Evolutionary conservation across 148 eudicot species (phyloP), one percentile per base, ranked within the genome.

Genomic region (Cornus controversa): DNA sequence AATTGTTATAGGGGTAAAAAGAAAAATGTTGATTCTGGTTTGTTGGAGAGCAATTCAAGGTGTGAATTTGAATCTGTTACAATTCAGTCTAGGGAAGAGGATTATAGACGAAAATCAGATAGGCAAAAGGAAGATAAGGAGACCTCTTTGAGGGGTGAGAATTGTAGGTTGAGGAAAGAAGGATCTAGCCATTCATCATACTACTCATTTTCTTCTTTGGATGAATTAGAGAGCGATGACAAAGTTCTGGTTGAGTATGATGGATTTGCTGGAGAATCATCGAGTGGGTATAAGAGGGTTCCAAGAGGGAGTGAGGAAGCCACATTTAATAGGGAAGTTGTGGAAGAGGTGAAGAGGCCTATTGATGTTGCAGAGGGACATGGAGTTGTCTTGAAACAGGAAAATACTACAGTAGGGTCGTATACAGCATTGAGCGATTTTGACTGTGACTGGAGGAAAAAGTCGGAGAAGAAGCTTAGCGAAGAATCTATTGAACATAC

Each of bases 381-480:
- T 20, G 82, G 57, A 74, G 76, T 76, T 66, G 66, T 63, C 57
- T 36, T 29, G 71, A 75, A 69, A 67, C 82, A 82, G 40, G 82
- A 80, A 53, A 83, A 78, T 78, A 31, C 73, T 77, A 73, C 74
- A 26, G 50, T 67, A 66, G 81, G 76, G 53, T 62, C 40, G 15
- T 62, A 36, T 77, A 50, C 74, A 50, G 66, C 45, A 71, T 71
- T 75, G n/a, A 58, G 77, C 74, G 75, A 28, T 42, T 75, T 71
- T 3, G 88, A 88, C 78, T 84, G 78, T 67, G 91, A 90, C 76
- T 89, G 88, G 85, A 90, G 93, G 80, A 95, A 91, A 80, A 88
- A 87, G 80, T 87, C 94, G 2, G 97, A 89, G 89, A 95, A 91
- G 80, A 95, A 88, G 85, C 92, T 91, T 75, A 77, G 80, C 40